Base-by-base conservation (phyloP, 192 early-diverging fungal species). In the Gamsiella multidivaricata region DNA sequence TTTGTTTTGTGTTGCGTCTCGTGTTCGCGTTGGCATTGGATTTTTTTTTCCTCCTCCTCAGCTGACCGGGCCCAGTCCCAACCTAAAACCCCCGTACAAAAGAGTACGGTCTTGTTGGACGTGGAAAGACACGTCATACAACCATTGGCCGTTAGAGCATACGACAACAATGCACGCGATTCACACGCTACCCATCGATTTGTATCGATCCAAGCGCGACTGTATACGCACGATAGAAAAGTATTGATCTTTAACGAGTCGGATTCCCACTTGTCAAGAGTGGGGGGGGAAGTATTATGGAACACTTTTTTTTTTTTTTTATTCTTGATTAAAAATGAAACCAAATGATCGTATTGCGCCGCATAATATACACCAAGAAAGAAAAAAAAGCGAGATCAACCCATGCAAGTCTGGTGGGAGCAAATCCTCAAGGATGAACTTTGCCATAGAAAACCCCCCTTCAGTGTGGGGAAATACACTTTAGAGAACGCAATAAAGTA, bases 11-110 rank as follows among this genome's bases (percentile, higher is more conserved):
- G n/a, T 33, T 43, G 34, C 33, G 62, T 65, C 62, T 54, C 62
- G 62, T 65, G 62, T 59, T 43, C 57, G 5, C 37, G 1, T 58
- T 32, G 37, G 7, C 37, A 18, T 41, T 5, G 3, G 11, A n/a
- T 26, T 26, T 63, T 39, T 46, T 23, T 18, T 47, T n/a, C 15
- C 14, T 31, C 20, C 29, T 11, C 20, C 22, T 51, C 56, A 58
- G 56, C 56, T 58, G 56, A 58, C 37, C 22, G 22, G n/a, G 36
- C 56, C 17, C 56, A 33, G 8, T 33, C 53, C 53, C 53, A 54
- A 54, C 18, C 53, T 54, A 54, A 54, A 54, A 54, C 18, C n/a
- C n/a, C n/a, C n/a, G n/a, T n/a, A n/a, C n/a, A n/a, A n/a, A n/a
- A n/a, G n/a, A n/a, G n/a, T n/a, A n/a, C n/a, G 18, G 8, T 26